phyloP scores from a whole-genome alignment of 179 eudicot species.

The Nepenthes alata region DNA sequence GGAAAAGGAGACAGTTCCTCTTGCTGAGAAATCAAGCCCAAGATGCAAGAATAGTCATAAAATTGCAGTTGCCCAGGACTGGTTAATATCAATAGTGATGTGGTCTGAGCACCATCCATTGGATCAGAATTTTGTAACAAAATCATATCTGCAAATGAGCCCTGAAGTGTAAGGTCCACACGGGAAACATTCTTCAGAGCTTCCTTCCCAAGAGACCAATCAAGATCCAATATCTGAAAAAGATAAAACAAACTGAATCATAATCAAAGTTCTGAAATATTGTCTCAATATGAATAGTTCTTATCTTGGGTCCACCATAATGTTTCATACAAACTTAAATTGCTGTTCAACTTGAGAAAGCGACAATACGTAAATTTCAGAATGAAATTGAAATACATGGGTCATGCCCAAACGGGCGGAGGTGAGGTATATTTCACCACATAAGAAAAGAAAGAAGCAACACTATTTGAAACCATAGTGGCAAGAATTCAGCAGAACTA shows the following conservation, averaged over 20 bases:
- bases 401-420: too few species aligned
- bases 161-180: conserved; percentile 53
- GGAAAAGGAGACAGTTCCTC: conserved; percentile 29
- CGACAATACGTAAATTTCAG: too few species aligned
- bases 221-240: conserved; percentile 77
- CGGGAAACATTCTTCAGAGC: conserved; percentile 48
- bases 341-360: too few species aligned
- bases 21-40: conserved; percentile 30
- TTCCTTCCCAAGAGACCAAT: conserved; percentile 70
- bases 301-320: too few species aligned
- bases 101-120: conserved; percentile 22
- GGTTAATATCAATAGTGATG: conserved; percentile 55
- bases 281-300: too few species aligned
- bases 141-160: conserved; percentile 78
- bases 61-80: conserved; percentile 70
- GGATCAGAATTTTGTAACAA: conserved; percentile 37
- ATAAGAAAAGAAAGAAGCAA: too few species aligned
- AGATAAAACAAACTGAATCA: conserved; percentile 7
- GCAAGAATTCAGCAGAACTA: too few species aligned
- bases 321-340: too few species aligned
- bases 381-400: too few species aligned
- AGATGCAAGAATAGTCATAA: conserved; percentile 39
- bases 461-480: too few species aligned
- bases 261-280: background rate
- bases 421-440: too few species aligned